These are phyloP conservation scores for Neurospora sp. DNA, from an alignment of 495 filamentous ascomycete species.

Conservation along the genomic window DNA sequence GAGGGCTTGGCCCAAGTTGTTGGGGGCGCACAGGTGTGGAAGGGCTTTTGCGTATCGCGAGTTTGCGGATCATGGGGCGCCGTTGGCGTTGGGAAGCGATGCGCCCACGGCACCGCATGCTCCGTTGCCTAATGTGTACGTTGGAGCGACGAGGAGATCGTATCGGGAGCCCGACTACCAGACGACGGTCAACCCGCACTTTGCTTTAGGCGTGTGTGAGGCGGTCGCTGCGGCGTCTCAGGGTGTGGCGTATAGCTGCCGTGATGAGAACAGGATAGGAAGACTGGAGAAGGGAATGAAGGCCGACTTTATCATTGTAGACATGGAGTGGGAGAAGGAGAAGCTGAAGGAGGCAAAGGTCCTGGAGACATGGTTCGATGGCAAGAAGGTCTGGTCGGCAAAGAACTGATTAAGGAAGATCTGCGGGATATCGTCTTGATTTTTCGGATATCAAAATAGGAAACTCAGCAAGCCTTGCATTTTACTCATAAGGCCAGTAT, in stretches of 20 bases:
- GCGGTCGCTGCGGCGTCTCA: conserved; percentile 45
- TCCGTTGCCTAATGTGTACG: conserved; percentile 48
- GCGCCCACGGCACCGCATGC: conserved; percentile 49
- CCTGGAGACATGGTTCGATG: conserved; percentile 46
- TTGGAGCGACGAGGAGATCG: conserved; percentile 47
- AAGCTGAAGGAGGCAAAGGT: conserved; percentile 42
- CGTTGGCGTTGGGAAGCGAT: conserved; percentile 49
- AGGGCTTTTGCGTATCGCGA: conserved; percentile 54
- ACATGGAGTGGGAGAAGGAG: conserved; percentile 46
- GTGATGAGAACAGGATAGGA: conserved; percentile 43
- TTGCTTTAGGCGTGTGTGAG: conserved; percentile 39
- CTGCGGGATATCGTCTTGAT: background rate
- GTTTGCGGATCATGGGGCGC: conserved; percentile 42
- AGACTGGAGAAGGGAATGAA: conserved; percentile 35
- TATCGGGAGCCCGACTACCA: conserved; percentile 38
- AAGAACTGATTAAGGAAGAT: background rate
- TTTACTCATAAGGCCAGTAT: conserved; percentile 17
- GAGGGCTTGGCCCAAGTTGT: conserved; percentile 45
- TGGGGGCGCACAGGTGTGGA: conserved; percentile 40
- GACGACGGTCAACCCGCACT: conserved; percentile 42
- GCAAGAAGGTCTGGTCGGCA: conserved; percentile 35
- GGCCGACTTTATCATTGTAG: conserved; percentile 49
- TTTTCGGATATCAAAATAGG: background rate
- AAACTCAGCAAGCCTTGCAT: background rate
- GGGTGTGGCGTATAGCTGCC: conserved; percentile 48